Base-by-base conservation (phyloP, 768 basidiomycete species). In the Clavulina sp. region DNA sequence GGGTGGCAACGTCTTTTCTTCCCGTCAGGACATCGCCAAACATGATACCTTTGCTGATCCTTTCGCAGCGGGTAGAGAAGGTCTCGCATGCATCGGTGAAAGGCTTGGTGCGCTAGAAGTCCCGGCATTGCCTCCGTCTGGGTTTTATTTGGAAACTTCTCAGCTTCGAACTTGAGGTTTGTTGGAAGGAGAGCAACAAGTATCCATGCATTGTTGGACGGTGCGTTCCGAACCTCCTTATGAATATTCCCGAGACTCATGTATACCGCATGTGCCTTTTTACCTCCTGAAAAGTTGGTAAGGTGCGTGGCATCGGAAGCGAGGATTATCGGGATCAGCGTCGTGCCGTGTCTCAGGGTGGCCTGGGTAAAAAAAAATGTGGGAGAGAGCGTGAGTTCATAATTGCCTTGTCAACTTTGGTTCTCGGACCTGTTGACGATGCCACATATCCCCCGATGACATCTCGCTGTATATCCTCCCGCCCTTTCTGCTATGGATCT, bases 281-380 rank as follows among this genome's bases (percentile, higher is more conserved):
- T 70, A 51, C 69, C 67, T 1, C 65, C 56, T 2, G 59, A 54
- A 50, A 73, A 69, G 0, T 57, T 52, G 16, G 52, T 38, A 0
- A 73, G 59, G 48, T 65, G 61, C 0, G 70, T 73, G 48, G 73
- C 74, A 58, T 75, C 71, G 0, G 70, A 64, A 0, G 70, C 64
- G 2, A 75, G 57, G 19, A 75, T 71, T 4, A 76, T 46, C 0
- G 72, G 72, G 0, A 68, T 57, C 3, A 71, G 60, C 2, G 69
- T 65, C 1, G 64, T 65, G 5, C 54, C 57, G 28, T 40, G 2
- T 28, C n/a, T 18, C 31, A 55, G 26, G 28, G 18, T 44, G 6
- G 19, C 44, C 54, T 55, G 33, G 13, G 29, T 6, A 18, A 9
- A 51, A 19, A 21, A 26, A 43, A n/a, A 49, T 30, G 34, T 7